Conservation (phyloP, 352 stramenopile genomes). For the Blastocystis sp. region DNA sequence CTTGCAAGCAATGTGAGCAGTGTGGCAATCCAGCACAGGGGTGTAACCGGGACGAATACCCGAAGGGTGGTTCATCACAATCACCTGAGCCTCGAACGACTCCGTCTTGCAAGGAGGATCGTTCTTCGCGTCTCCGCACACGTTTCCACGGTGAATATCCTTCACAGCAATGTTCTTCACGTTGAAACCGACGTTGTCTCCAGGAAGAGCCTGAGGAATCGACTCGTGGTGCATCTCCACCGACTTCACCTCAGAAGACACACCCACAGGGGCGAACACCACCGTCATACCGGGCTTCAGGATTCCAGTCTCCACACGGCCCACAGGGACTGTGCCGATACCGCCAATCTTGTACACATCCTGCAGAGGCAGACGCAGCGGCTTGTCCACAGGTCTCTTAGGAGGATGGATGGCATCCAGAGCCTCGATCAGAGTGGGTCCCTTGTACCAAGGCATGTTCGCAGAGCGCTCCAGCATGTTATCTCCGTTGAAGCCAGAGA, state of each 20-base stretch:
- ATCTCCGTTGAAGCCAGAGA: slow-evolving; percentile 87
- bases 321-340: slow-evolving; percentile 87
- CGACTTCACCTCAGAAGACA: slow-evolving; percentile 83
- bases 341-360: slow-evolving; percentile 93
- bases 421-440: slow-evolving; percentile 65
- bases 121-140: slow-evolving; percentile 81
- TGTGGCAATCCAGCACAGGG: slow-evolving; percentile 87
- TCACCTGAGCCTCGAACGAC: slow-evolving; percentile 85
- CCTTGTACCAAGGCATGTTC: slow-evolving; percentile 93
- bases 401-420: slow-evolving; percentile 66
- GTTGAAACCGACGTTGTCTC: slow-evolving; percentile 92
- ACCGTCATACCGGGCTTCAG: slow-evolving; percentile 83
- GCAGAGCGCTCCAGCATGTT: slow-evolving; percentile 86
- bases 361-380: slow-evolving; percentile 84
- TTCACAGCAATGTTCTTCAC: slow-evolving; percentile 86
- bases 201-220: slow-evolving; percentile 77
- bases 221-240: slow-evolving; percentile 88
- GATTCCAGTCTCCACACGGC: slow-evolving; percentile 86
- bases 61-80: slow-evolving; percentile 76
- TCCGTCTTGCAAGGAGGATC: slow-evolving; percentile 73
- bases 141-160: slow-evolving; percentile 82
- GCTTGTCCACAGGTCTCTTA: slow-evolving; percentile 80
- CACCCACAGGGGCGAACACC: slow-evolving; percentile 75
- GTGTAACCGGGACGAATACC: slow-evolving; percentile 40
- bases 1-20: slow-evolving; percentile 84